Conservation (phyloP, 495 filamentous ascomycete species). For the Amorphotheca resinae region DNA sequence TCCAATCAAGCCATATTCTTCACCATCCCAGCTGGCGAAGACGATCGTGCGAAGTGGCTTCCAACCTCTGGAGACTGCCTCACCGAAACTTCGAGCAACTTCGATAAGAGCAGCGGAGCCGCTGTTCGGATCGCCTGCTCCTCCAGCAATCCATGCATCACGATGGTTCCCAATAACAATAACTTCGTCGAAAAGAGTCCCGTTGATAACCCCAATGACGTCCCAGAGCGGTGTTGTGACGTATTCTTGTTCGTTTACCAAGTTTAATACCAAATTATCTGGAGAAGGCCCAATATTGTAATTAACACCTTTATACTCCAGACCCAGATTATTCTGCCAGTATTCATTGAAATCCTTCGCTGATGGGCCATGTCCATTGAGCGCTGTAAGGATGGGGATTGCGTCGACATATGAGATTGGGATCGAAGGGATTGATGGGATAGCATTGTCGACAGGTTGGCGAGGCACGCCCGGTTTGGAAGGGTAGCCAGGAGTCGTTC, state of each 20-base stretch:
- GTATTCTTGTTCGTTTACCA: slow-evolving; percentile 83
- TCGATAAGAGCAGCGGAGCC: slow-evolving; percentile 87
- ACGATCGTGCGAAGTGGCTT: slow-evolving; percentile 82
- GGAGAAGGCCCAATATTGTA: slow-evolving; percentile 90
- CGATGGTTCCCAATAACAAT: slow-evolving; percentile 91
- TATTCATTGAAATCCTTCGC: slow-evolving; percentile 62
- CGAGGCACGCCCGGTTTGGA: slow-evolving; percentile 85
- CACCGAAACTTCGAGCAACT: slow-evolving; percentile 68
- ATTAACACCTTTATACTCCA: slow-evolving; percentile 70
- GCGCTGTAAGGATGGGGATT: slow-evolving; percentile 69
- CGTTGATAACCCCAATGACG: slow-evolving; percentile 88
- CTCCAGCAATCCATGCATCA: slow-evolving; percentile 87
- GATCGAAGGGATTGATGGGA: slow-evolving; percentile 80
- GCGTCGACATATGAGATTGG: slow-evolving; percentile 85
- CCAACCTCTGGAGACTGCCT: slow-evolving; percentile 72
- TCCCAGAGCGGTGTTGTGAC: slow-evolving; percentile 87
- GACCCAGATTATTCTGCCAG: slow-evolving; percentile 59
- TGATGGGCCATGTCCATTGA: slow-evolving; percentile 79
- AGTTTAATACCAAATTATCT: slow-evolving; percentile 58
- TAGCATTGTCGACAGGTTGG: slow-evolving; percentile 49
- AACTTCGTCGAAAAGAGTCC: slow-evolving; percentile 75
- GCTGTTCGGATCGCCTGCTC: slow-evolving; percentile 77
- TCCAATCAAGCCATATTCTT: slow-evolving; percentile 85
- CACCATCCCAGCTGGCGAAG: slow-evolving; percentile 91
- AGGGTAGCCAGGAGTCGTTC: slow-evolving; percentile 84